Percentiles rank a stretch among this genome's conserved stretches.
Conservation (phyloP, 2,329 filamentous ascomycete genomes). For the Aureobasidium sp. region DNA sequence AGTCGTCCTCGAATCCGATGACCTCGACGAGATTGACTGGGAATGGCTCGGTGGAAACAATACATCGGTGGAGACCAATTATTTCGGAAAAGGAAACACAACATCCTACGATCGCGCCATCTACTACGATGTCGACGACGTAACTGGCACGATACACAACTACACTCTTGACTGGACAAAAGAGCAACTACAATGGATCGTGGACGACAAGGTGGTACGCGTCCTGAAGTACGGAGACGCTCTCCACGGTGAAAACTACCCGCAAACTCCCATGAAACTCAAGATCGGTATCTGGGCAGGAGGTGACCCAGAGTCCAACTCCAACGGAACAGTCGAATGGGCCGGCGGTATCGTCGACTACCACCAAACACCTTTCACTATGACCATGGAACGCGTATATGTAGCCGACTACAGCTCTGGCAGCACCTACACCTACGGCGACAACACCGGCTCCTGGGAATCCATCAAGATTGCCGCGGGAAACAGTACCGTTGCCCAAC, state of each 20-base stretch:
- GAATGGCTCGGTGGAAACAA: conserved; percentile 77
- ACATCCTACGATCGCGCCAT: conserved; percentile 75
- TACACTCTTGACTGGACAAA: conserved; percentile 77
- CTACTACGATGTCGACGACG: conserved; percentile 64
- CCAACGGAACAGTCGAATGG: conserved; percentile 71
- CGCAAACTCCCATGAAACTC: conserved; percentile 80
- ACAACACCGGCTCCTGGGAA: conserved; percentile 52
- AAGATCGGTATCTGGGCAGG: conserved; percentile 55
- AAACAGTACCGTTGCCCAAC: conserved; percentile 39
- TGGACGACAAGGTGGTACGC: conserved; percentile 74
- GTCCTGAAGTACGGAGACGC: conserved; percentile 76
- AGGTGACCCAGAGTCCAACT: conserved; percentile 51
- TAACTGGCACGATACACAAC: conserved; percentile 67
- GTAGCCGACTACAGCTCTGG: conserved; percentile 60
- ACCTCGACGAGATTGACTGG: conserved; percentile 90
- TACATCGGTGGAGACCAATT: conserved; percentile 74
- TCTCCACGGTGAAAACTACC: conserved; percentile 72
- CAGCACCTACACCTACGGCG: conserved; percentile 55
- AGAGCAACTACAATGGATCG: conserved; percentile 65
- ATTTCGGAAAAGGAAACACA: conserved; percentile 77
- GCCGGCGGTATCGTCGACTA: conserved; percentile 66
- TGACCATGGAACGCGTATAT: conserved; percentile 57
- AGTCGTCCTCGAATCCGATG: conserved; percentile 84
- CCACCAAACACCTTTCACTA: conserved; percentile 53
- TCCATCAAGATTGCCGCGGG: conserved; percentile 48